These are phyloP conservation scores for Diutina siamensis DNA, from an alignment of 1,139 yeast genomes.

Conservation along the genomic window DNA sequence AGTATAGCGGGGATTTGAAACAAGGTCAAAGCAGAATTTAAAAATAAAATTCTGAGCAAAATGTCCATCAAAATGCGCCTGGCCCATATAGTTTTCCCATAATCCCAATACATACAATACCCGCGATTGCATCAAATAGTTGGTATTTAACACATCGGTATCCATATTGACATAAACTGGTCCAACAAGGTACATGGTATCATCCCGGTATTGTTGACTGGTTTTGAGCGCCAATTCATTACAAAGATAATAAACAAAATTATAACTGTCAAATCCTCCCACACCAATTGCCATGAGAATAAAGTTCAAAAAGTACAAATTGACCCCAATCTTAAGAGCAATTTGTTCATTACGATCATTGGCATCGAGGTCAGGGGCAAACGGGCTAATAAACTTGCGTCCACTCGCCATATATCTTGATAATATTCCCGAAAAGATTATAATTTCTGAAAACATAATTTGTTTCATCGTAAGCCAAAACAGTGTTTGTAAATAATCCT, in stretches of 20 bases:
- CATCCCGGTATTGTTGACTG: not conserved
- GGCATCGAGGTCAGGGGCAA: not conserved
- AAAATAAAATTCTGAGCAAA: conserved; percentile 24
- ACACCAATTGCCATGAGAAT: conserved; percentile 50
- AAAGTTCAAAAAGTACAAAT: conserved; percentile 43
- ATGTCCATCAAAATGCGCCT: conserved; percentile 13
- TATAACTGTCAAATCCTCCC: conserved; percentile 62
- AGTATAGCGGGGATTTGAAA: conserved; percentile 19
- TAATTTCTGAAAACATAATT: conserved; percentile 37
- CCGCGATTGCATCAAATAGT: conserved; percentile 34
- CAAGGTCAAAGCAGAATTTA: conserved; percentile 31
- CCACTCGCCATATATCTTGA: conserved; percentile 20
- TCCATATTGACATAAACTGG: conserved; percentile 19
- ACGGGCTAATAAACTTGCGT: not conserved
- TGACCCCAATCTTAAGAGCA: conserved; percentile 20
- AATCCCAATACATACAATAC: conserved; percentile 45
- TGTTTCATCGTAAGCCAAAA: conserved; percentile 31
- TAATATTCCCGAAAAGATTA: conserved; percentile 46
- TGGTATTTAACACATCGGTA: conserved; percentile 20
- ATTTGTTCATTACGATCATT: not conserved
- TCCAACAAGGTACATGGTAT: not conserved
- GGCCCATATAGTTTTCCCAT: conserved; percentile 46
- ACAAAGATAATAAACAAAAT: conserved; percentile 47
- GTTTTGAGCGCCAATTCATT: conserved; percentile 28
- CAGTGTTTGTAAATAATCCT: conserved; percentile 13